phyloP scores from a whole-genome alignment of 306 rosid species.

The Glycine tomentella region DNA sequence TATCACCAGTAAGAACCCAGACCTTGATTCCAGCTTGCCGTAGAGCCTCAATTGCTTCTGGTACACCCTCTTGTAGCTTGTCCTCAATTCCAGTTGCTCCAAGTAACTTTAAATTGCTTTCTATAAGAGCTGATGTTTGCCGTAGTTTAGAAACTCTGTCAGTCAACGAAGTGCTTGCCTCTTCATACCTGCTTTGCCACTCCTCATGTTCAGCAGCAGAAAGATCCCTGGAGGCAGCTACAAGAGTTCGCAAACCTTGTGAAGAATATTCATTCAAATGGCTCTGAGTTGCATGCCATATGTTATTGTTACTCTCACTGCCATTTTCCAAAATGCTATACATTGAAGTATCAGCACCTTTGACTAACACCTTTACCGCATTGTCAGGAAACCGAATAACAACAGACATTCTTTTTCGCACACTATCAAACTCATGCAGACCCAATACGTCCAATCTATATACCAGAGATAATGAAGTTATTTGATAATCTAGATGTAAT shows the following conservation, averaged over 20 bases:
- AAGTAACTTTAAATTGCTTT: constrained; percentile 77
- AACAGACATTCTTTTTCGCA: constrained; percentile 96
- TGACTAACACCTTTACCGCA: constrained; percentile 86
- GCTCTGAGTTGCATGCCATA: constrained; percentile 61
- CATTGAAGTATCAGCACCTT: constrained; percentile 96
- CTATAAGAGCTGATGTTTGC: constrained; percentile 79
- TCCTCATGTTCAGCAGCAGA: constrained; percentile 73
- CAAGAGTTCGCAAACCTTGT: constrained; percentile 91
- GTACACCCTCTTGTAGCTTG: constrained; percentile 97
- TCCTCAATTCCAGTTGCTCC: constrained; percentile 99
- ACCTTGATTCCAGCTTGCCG: constrained; percentile 98
- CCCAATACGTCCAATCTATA: constrained; percentile 97
- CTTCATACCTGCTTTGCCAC: constrained; percentile 89
- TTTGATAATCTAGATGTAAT: constrained; percentile 36
- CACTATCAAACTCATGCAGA: constrained; percentile 95
- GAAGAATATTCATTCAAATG: constrained; percentile 87
- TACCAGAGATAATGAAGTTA: constrained; percentile 42
- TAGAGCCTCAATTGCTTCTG: constrained; percentile 88
- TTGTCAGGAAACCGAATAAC: constrained; percentile 88
- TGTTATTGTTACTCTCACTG: constrained; percentile 39
- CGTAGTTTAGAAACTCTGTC: constrained; percentile 79
- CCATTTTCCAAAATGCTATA: constrained; percentile 67
- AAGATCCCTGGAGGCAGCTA: constrained; percentile 82
- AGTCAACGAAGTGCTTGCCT: constrained; percentile 89
- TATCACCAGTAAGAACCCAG: constrained; percentile 99